These are phyloP conservation scores for Rhodotorula mucilaginosa DNA, from an alignment of 1,284 basidiomycete species.

Conservation along the genomic window DNA sequence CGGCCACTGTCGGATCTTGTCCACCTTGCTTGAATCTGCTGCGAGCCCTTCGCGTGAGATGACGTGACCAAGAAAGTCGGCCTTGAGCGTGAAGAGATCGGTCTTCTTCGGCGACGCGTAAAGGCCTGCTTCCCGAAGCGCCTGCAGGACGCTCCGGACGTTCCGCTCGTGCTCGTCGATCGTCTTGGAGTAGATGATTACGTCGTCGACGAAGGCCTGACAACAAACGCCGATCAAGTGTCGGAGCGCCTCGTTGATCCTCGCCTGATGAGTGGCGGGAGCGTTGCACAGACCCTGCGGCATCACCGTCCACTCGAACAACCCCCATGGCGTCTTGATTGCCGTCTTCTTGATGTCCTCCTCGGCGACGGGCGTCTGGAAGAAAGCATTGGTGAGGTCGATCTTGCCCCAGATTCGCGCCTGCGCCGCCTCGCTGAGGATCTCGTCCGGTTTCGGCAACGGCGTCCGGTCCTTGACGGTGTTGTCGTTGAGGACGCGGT, in stretches of 20 bases:
- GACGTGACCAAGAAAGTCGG: conserved; percentile 51
- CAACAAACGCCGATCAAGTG: conserved; percentile 12
- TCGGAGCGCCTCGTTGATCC: conserved; percentile 29
- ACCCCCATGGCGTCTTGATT: conserved; percentile 50
- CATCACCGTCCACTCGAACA: conserved; percentile 55
- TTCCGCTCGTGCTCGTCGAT: conserved; percentile 49
- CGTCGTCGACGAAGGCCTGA: conserved; percentile 52
- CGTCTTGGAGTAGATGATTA: conserved; percentile 53
- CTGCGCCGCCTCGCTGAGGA: neutral
- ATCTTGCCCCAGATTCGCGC: conserved; percentile 46
- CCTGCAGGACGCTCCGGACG: conserved; percentile 40
- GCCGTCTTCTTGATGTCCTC: conserved; percentile 52
- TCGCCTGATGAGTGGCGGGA: conserved; percentile 47
- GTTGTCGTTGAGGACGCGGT: conserved; percentile 24
- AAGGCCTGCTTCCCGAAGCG: conserved; percentile 38
- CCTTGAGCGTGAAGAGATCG: conserved; percentile 37
- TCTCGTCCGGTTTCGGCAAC: conserved; percentile 21
- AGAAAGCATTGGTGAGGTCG: conserved; percentile 48
- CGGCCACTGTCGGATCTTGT: conserved; percentile 50
- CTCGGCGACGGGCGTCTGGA: conserved; percentile 51
- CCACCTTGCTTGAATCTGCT: conserved; percentile 48
- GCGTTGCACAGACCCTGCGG: conserved; percentile 52
- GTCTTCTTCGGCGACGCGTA: conserved; percentile 49
- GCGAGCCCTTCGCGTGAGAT: conserved; percentile 48
- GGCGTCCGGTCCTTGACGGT: conserved; percentile 33